Base-by-base conservation (phyloP, 129 eudicot genomes). In the Gnaphalium uliginosum region DNA sequence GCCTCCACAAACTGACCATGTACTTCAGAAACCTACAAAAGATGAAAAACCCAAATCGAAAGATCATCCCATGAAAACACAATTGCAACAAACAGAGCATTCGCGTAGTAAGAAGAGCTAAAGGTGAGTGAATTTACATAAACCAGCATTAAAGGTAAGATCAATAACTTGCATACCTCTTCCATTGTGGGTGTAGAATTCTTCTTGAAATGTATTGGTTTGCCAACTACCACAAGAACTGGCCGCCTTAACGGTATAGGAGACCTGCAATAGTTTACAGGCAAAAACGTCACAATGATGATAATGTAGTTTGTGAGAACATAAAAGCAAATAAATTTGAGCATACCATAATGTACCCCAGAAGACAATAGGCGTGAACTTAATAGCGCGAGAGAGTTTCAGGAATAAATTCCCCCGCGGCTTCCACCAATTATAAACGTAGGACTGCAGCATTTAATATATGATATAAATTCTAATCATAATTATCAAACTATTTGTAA, bases 401-500 rank as follows among this genome's bases (percentile, higher is more conserved):
- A 81, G 68, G 76, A 62, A 84, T 63, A 91, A 63, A 41, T 87
- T 83, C 66, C 96, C 90, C 21, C 82, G 56, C 19, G 99, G 99
- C 81, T 87, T 94, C 99, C 99, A 94, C 99, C 99, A 94, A 81
- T 89, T 91, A 85, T 87, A 94, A 65, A 84, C 97, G 7, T 77
- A 61, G 4, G 96, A 73, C 99, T 94, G 87, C 84, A 83, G 61
- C 48, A 74, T 69, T 74, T 66, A 19, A 39, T 46, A 66, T 50
- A 22, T 21, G 39, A 19, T 51, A 48, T 71, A 30, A 62, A 3
- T 29, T 50, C 22, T 37, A 54, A 24, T 19, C 14, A 32, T 53
- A 5, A 13, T 23, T 61, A 71, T 61, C 30, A 17, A 15, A 17
- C 71, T 33, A n/a, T 32, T 18, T 50, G 26, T 15, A n/a, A 27